Evolutionary conservation across 257 asterid genomes (phyloP).

Genomic region (Fraxinus cuspidata): DNA sequence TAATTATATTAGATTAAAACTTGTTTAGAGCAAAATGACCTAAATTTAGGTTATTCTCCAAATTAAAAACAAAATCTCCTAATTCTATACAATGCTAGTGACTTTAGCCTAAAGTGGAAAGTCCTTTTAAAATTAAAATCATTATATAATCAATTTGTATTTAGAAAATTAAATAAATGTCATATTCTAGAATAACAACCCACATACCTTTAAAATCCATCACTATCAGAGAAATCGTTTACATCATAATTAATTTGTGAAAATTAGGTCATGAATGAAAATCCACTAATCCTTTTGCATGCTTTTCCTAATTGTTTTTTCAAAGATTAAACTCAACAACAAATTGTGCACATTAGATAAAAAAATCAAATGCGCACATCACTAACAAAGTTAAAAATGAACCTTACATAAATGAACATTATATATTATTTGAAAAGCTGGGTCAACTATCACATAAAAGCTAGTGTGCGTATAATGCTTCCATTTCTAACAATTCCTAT

Average conservation of each 20-base stretch:
- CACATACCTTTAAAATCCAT: slow-evolving; percentile 11
- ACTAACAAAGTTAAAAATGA: slow-evolving; percentile 23
- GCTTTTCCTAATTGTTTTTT: slow-evolving; percentile 14
- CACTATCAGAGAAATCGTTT: slow-evolving; percentile 21
- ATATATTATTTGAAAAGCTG: slow-evolving; percentile 23
- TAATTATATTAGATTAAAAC: slow-evolving; percentile 1
- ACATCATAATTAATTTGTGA: slow-evolving; percentile 27
- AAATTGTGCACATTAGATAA: not conserved
- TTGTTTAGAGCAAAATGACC: slow-evolving; percentile 39
- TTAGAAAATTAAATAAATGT: slow-evolving; percentile 20
- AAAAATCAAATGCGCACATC: slow-evolving; percentile 27
- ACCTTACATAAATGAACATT: not conserved
- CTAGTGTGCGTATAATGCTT: slow-evolving; percentile 39
- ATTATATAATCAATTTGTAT: slow-evolving; percentile 24
- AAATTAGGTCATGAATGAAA: slow-evolving; percentile 51
- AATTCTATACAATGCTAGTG: slow-evolving; percentile 48
- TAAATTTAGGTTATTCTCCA: slow-evolving; percentile 40
- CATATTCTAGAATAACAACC: slow-evolving; percentile 20
- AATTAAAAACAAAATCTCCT: slow-evolving; percentile 38
- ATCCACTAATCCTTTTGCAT: slow-evolving; percentile 21
- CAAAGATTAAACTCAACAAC: not conserved
- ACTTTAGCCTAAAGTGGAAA: slow-evolving; percentile 33
- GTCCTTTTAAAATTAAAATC: slow-evolving; percentile 31
- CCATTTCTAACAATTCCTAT: slow-evolving; percentile 27
- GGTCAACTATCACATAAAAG: slow-evolving; percentile 28